Percentiles rank a stretch among this genome's conserved stretches.
phyloP scores from a whole-genome alignment of 208 protist genomes.

The Leishmania tarentolae region DNA sequence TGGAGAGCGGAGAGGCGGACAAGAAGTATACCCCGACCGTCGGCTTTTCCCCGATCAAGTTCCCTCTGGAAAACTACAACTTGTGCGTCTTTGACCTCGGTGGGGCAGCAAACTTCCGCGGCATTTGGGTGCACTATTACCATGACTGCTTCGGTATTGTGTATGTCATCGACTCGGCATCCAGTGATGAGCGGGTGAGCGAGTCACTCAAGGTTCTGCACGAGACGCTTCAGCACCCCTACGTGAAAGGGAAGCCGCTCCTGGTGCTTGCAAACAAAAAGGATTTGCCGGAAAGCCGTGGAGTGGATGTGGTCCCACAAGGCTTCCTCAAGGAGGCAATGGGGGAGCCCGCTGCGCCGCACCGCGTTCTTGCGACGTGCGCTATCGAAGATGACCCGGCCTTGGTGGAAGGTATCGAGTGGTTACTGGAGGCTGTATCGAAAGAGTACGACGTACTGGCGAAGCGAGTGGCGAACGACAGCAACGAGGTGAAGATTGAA shows the following conservation, averaged over 20 bases:
- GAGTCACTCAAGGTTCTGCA: conserved; percentile 74
- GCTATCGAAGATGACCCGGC: conserved; percentile 76
- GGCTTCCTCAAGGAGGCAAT: conserved; percentile 64
- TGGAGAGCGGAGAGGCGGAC: conserved; percentile 96
- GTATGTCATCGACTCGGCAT: conserved; percentile 83
- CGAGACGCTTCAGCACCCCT: conserved; percentile 89
- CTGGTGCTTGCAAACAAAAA: conserved; percentile 99
- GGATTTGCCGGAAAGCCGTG: conserved; percentile 92
- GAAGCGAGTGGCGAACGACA: conserved; percentile 64
- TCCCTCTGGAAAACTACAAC: conserved; percentile 87
- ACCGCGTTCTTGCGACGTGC: conserved; percentile 75
- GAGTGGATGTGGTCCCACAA: conserved; percentile 79
- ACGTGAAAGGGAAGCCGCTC: conserved; percentile 97
- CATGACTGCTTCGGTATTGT: conserved; percentile 91
- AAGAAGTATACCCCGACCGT: conserved; percentile 87
- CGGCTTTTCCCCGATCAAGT: conserved; percentile 86
- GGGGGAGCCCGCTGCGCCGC: conserved; percentile 32
- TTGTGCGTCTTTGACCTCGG: conserved; percentile 93
- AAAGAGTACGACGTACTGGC: conserved; percentile 63
- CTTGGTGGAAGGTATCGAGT: conserved; percentile 84
- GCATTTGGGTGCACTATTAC: conserved; percentile 94
- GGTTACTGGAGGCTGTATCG: conserved; percentile 76
- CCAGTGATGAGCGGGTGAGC: conserved; percentile 59
- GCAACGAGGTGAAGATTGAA: conserved; percentile 65
- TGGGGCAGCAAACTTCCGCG: conserved; percentile 86